These are phyloP conservation scores for Nasturtium officinale DNA, from an alignment of 345 rosid species.

Conservation along the genomic window DNA sequence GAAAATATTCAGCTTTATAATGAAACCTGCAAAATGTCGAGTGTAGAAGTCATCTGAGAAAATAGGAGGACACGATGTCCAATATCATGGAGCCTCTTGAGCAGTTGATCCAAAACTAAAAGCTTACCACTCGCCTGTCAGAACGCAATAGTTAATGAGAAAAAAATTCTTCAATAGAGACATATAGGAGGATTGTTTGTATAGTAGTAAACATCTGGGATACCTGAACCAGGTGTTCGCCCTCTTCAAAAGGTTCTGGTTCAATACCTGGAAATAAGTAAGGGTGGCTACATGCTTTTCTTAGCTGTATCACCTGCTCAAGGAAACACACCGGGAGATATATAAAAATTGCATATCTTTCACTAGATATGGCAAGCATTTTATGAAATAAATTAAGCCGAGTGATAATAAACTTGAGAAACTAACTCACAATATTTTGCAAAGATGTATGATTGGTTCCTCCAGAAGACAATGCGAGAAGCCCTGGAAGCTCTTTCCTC, in stretches of 20 bases:
- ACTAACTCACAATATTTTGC: slow-evolving; percentile 71
- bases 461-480: slow-evolving; percentile 69
- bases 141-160: slow-evolving; percentile 12
- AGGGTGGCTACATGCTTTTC: slow-evolving; percentile 96
- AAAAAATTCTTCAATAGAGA: neutral
- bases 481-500: slow-evolving; percentile 90
- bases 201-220: slow-evolving; percentile 13
- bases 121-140: slow-evolving; percentile 86
- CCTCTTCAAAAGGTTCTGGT: slow-evolving; percentile 92
- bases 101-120: slow-evolving; percentile 71
- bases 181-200: neutral
- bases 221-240: slow-evolving; percentile 94
- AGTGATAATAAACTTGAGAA: slow-evolving; percentile 24
- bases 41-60: slow-evolving; percentile 91
- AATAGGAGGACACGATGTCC: slow-evolving; percentile 89
- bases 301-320: slow-evolving; percentile 74
- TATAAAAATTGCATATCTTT: neutral
- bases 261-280: slow-evolving; percentile 94
- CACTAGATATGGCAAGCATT: slow-evolving; percentile 21
- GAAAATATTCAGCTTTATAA: neutral
- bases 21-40: slow-evolving; percentile 83
- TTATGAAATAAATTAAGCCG: slow-evolving; percentile 1
- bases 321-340: slow-evolving; percentile 3
- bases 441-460: slow-evolving; percentile 66
- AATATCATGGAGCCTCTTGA: slow-evolving; percentile 57